Percentiles rank a stretch among this genome's conserved stretches.
Conservation (phyloP, 768 basidiomycete species). For the Lentinula sp. region DNA sequence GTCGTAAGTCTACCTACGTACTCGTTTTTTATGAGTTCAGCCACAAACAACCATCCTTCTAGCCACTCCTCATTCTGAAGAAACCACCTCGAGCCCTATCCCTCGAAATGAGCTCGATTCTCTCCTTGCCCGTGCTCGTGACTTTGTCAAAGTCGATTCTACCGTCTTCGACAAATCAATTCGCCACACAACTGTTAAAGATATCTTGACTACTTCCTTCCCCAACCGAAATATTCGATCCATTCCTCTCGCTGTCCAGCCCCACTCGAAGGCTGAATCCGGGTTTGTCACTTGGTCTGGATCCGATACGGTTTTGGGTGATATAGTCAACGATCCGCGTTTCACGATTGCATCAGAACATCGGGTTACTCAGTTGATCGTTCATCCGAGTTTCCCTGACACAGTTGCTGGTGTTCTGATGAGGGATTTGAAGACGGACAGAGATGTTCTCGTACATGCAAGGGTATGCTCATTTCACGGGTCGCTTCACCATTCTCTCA, state of each 20-base stretch:
- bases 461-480: not conserved
- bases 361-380: not conserved
- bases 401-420: not conserved
- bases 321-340: not conserved
- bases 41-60: not conserved
- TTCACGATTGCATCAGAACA: not conserved
- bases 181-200: conserved; percentile 4
- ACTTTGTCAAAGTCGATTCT: not conserved
- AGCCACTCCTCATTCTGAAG: not conserved
- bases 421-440: not conserved
- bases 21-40: not conserved
- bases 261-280: not conserved
- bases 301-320: conserved; percentile 3
- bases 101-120: not conserved
- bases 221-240: not conserved
- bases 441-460: not conserved
- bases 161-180: conserved; percentile 3
- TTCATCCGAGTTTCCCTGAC: not conserved
- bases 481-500: not conserved
- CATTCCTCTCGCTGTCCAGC: conserved; percentile 5
- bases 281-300: conserved; percentile 6
- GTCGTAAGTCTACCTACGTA: not conserved
- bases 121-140: not conserved
- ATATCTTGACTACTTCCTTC: not conserved
- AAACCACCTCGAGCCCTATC: not conserved